Percentiles rank a stretch among this genome's conserved stretches.
Conservation (phyloP, 208 protist genomes). For the Spongospora subterranea region DNA sequence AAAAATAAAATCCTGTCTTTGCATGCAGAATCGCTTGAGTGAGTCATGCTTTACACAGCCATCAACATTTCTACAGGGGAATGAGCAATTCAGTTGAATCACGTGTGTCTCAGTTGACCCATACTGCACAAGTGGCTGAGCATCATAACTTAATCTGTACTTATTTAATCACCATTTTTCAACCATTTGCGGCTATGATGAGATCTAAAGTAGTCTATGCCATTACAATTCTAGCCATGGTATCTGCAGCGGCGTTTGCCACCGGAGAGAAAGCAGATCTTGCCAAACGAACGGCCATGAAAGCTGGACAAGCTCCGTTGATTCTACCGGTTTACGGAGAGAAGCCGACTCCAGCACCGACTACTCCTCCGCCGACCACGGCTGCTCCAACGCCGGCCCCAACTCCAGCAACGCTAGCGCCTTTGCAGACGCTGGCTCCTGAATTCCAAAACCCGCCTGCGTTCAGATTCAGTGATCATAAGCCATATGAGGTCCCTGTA, state of each 20-base stretch:
- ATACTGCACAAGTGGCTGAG: no score
- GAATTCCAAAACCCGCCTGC: conserved; percentile 47
- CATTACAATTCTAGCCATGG: not conserved
- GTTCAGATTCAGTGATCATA: not conserved
- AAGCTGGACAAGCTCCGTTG: conserved; percentile 10
- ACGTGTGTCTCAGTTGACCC: no score
- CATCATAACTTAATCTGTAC: no score
- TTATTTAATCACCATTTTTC: not conserved
- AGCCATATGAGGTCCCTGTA: not conserved
- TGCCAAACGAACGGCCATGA: no score
- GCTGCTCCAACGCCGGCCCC: conserved; percentile 13
- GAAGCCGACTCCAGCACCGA: conserved; percentile 18
- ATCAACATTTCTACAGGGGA: no score
- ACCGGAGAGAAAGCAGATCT: not conserved
- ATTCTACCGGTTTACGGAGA: conserved; percentile 40
- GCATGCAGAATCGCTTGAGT: no score
- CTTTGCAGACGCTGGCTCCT: conserved; percentile 20
- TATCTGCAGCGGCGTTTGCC: not conserved
- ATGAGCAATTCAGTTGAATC: no score
- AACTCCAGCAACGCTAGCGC: not conserved
- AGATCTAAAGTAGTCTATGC: not conserved
- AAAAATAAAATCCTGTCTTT: no score
- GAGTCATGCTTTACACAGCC: no score
- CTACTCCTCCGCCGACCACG: not conserved
- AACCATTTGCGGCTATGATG: not conserved